Evolutionary conservation across 1,139 yeast genomes (phyloP), one percentile per base, ranked within the genome.

Genomic region (Candida sp.): DNA sequence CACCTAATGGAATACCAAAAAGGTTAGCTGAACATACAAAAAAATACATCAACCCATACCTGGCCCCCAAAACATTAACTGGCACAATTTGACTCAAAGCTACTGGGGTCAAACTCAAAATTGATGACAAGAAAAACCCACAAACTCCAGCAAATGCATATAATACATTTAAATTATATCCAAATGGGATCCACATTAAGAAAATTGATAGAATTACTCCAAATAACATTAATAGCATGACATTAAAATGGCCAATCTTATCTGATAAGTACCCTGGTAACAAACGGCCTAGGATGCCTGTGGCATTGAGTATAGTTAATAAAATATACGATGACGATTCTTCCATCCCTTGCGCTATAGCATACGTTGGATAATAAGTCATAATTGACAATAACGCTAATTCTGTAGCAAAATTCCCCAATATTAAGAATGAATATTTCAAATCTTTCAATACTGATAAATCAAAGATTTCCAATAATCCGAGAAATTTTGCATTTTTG

Each of bases 221-320:
- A n/a, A 61, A 22, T 49, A 77, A 58, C 62, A 79, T 66, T 21
- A 57, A 44, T 29, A 75, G 62, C 55, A 77, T 75, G 19, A 82
- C 68, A 52, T 82, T 84, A 59, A 77, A 82, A 33, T 78, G 66
- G 0, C 90, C 90, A 27, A 75, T 47, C 45, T 59, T 71, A 45
- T 67, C 77, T 46, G 84, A 85, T 0, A 82, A 73, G 7, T 75
- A 49, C 27, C 83, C 82, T 0, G 87, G 84, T 5, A 80, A 51
- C 44, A 73, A 73, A 46, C 89, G 63, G 1, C 88, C 89, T 3
- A 74, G 49, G 12, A 81, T 69, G 5, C 88, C 87, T 2, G 78
- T 66, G 1, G 81, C 83, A 60, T 82, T 84, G 52, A 74, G 68
- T 7, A 79, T 68, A 0, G 87, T 81, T 33, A 82, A 66, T 29